Percentiles rank a stretch among this genome's conserved stretches.
phyloP scores from a whole-genome alignment of 768 basidiomycete species.

The Candolleomyces efflorescens region DNA sequence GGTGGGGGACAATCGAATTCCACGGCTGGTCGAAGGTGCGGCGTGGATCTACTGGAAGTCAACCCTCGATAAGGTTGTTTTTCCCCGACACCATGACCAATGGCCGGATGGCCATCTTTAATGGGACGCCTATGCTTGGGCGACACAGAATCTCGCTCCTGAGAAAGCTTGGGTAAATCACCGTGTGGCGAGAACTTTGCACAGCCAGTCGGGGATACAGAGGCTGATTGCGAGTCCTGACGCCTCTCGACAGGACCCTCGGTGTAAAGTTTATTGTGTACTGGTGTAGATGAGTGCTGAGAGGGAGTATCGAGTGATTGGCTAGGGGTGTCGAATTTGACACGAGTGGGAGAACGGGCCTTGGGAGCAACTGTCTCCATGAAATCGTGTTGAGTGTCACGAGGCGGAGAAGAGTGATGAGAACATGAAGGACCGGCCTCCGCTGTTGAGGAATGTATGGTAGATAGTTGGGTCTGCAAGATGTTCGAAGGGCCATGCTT shows the following conservation, averaged over 20 bases:
- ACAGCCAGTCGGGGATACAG: not conserved
- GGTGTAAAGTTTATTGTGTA: not conserved
- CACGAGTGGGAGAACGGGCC: conserved; percentile 16
- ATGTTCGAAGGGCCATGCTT: conserved; percentile 20
- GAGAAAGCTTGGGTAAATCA: not conserved
- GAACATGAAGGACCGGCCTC: not conserved
- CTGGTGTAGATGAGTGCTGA: not conserved
- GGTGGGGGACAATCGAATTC: conserved; percentile 1
- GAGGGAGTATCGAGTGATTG: conserved; percentile 5
- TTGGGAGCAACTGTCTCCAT: conserved; percentile 1
- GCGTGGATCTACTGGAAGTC: conserved; percentile 3
- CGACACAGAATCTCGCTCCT: not conserved
- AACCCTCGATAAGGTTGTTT: not conserved
- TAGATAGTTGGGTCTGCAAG: conserved; percentile 2
- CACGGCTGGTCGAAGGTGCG: conserved; percentile 11
- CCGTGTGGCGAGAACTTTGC: not conserved
- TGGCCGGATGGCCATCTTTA: not conserved
- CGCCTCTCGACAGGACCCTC: not conserved
- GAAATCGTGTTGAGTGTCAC: not conserved
- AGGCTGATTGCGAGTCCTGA: not conserved
- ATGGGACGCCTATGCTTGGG: not conserved
- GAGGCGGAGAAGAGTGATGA: not conserved
- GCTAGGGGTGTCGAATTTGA: conserved; percentile 15
- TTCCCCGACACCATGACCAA: not conserved
- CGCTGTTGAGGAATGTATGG: not conserved